phyloP scores from a whole-genome alignment of 176 grass and related monocot species.

The Lolium perenne region DNA sequence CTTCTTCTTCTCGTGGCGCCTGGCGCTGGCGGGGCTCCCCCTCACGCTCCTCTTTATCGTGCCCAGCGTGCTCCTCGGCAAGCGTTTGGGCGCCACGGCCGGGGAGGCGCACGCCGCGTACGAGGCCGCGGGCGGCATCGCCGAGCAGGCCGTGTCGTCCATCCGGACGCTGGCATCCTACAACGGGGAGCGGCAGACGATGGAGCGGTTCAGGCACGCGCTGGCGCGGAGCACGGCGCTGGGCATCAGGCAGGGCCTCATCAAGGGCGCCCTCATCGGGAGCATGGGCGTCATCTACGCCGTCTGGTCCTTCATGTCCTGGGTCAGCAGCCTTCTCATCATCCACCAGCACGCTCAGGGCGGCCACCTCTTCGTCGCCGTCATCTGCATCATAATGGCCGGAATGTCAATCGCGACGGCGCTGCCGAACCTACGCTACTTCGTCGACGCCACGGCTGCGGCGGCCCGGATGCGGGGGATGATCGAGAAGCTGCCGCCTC shows the following conservation, averaged over 20 bases:
- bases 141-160: slow-evolving; percentile 64
- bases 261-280: slow-evolving; percentile 61
- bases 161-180: slow-evolving; percentile 57
- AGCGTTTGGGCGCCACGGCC: slow-evolving; percentile 39
- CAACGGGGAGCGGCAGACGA: slow-evolving; percentile 42
- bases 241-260: slow-evolving; percentile 58
- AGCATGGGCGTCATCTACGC: slow-evolving; percentile 61
- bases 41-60: slow-evolving; percentile 60
- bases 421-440: slow-evolving; percentile 54
- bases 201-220: slow-evolving; percentile 50
- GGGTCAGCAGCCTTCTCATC: slow-evolving; percentile 55
- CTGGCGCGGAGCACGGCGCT: slow-evolving; percentile 52
- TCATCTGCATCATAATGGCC: slow-evolving; percentile 57
- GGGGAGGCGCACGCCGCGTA: slow-evolving; percentile 49
- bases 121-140: slow-evolving; percentile 48
- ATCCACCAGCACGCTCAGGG: slow-evolving; percentile 55
- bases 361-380: slow-evolving; percentile 64
- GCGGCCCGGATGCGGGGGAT: slow-evolving; percentile 39
- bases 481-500: slow-evolving; percentile 39
- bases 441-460: slow-evolving; percentile 40
- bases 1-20: slow-evolving; percentile 60
- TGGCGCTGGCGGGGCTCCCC: slow-evolving; percentile 56
- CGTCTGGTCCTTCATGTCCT: slow-evolving; percentile 62
- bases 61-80: slow-evolving; percentile 50
- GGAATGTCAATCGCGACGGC: slow-evolving; percentile 58